Base-by-base conservation (phyloP, 768 basidiomycete genomes). In the Russula ochroleuca region DNA sequence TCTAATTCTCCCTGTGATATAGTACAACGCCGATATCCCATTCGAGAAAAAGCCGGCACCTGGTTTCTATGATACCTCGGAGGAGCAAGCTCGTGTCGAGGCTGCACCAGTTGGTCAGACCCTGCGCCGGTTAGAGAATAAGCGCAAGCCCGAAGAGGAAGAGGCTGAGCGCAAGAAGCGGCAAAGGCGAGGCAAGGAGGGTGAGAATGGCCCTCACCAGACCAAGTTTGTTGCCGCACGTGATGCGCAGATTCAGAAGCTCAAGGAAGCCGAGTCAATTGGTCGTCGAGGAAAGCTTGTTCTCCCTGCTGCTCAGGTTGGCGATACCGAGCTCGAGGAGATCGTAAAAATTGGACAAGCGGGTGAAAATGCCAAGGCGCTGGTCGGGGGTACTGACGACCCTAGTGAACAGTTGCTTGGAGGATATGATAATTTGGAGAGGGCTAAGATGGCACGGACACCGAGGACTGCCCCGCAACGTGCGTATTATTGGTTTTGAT, bases 1-100 rank as follows among this genome's bases (percentile, higher is more conserved):
- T 38, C 58, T 47, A 63, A 71, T 41, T 64, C 64, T 60, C 41
- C 38, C 25, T 51, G 7, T 68, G 23, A 51, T 40, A 37, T 67
- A 97, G 91, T 99, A 98, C 77, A 99, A 98, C 71, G 85, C 94
- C 56, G 97, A 99, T 72, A 97, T 98, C 68, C 97, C 97, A 0
- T 98, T 98, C 73, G 97, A 99, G 78, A 98, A 98, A 79, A 92
- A 92, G 72, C 82, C 97, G 0, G 94, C 93, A 0, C 77, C 95
- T 11, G 97, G 97, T 0, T 99, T 99, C 77, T 99, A 98, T 75
- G 97, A 99, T 73, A 94, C 92, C 2, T 83, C 88, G 0, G 97
- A 96, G 68, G 97, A 99, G 72, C 88, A 94, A 70, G 88, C 93
- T 5, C 88, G 91, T 54, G 79, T 86, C 43, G 85, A 90, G 15